Conservation (phyloP, 1,139 yeast genomes). For the Hyphopichia wangnamkhiaoensis region DNA sequence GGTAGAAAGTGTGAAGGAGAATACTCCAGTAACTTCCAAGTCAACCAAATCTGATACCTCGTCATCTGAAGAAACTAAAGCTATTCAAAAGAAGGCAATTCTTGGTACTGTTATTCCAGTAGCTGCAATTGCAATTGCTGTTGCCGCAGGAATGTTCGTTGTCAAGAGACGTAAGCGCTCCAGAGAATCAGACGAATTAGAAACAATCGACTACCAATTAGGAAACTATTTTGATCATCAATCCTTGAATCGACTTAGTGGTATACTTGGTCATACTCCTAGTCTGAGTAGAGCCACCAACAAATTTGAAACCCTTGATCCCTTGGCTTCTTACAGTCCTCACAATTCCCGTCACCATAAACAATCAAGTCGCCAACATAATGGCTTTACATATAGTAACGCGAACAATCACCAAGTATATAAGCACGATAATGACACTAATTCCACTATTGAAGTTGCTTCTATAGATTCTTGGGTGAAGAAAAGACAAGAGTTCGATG, state of each 20-base stretch:
- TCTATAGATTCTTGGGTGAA: constrained; percentile 54
- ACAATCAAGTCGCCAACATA: not conserved
- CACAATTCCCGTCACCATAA: not conserved
- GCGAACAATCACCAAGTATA: constrained; percentile 19
- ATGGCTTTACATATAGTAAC: constrained; percentile 13
- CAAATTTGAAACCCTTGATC: not conserved
- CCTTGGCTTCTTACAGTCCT: not conserved
- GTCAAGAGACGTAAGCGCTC: constrained; percentile 22
- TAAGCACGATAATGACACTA: constrained; percentile 34
- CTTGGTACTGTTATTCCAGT: constrained; percentile 40
- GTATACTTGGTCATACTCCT: not conserved
- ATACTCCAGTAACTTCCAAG: constrained; percentile 6
- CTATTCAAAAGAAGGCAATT: constrained; percentile 28
- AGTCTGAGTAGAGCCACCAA: not conserved
- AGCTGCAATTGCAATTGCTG: constrained; percentile 20
- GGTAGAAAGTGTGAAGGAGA: constrained; percentile 20
- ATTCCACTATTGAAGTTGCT: constrained; percentile 36
- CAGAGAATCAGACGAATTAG: constrained; percentile 20
- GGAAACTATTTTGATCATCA: constrained; percentile 26
- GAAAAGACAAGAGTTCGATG: constrained; percentile 52
- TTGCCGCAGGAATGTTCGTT: constrained; percentile 17
- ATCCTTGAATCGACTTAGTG: constrained; percentile 1
- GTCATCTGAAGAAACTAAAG: constrained; percentile 3
- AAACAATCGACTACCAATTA: constrained; percentile 37
- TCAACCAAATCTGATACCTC: not conserved